Evolutionary conservation across 2,329 filamentous ascomycete genomes (phyloP), one percentile per base, ranked within the genome.

Genomic region (Colletotrichum trifolii): DNA sequence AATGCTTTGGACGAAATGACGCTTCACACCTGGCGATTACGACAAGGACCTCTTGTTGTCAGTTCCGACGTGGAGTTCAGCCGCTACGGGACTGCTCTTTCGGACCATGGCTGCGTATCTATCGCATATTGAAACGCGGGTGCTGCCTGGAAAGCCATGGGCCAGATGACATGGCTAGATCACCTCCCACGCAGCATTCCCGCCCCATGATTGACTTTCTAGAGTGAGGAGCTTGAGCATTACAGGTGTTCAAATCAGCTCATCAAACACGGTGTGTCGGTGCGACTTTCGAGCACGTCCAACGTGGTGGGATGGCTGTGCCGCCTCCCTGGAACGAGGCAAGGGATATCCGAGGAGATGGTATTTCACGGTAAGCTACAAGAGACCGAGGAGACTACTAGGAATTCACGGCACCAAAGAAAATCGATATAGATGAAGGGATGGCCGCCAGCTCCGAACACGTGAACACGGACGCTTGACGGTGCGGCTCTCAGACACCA

Each of bases 171-270:
- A 83, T 85, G 45, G 80, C 78, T 2, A 83, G 85, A 60, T 74
- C 85, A 3, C 79, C 83, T 1, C 83, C 83, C 0, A 78, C 82
- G 4, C 81, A 80, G 65, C 79, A 81, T 46, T 77, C 83, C 54
- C 83, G 83, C 13, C 75, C 79, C 3, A 81, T 83, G 76, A 81
- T 84, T 69, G 79, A 75, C 1, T 71, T 85, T 25, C 25, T 25
- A 25, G 25, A 25, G 25, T 5, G 33, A 80, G 83, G 69, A 84
- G 84, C 64, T 79, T 83, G 67, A 76, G 73, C 49, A 78, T 82
- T 60, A 81, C 79, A 1, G 75, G 75, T 8, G 78, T 79, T 1
- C 25, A 4, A 4, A 5, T 25, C 77, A 81, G 39, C 74, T 82
- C 8, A 62, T 82, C 3, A 73, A 74, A 4, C 82, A 81, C 55